phyloP scores from a whole-genome alignment of 1,139 yeast genomes.

The Blastobotrys proliferans region DNA sequence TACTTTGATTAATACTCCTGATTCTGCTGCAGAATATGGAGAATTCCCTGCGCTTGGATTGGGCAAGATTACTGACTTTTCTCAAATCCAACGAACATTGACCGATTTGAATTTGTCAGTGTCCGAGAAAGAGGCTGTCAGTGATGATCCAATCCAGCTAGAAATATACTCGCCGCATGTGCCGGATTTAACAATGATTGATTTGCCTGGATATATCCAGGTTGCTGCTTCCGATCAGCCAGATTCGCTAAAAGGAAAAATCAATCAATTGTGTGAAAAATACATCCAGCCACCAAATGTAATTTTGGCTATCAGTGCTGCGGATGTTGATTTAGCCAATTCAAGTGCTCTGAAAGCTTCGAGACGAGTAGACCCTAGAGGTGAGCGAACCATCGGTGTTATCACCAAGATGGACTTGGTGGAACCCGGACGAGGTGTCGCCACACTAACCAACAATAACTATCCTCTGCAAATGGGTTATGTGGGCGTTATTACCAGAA shows the following conservation, averaged over 20 bases:
- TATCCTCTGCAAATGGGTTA: conserved; percentile 95
- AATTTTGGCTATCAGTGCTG: conserved; percentile 92
- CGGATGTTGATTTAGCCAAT: conserved; percentile 96
- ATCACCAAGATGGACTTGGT: conserved; percentile 91
- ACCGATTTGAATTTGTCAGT: conserved; percentile 90
- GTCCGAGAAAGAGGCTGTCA: conserved; percentile 76
- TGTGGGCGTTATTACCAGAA: conserved; percentile 90
- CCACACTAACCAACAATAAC: conserved; percentile 65
- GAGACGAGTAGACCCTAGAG: conserved; percentile 87
- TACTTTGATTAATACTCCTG: conserved; percentile 83
- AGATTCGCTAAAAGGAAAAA: conserved; percentile 68
- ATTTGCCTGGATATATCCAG: conserved; percentile 96
- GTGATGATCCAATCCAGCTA: conserved; percentile 86
- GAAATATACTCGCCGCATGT: conserved; percentile 88
- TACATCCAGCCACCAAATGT: conserved; percentile 90
- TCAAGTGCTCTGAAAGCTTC: conserved; percentile 92
- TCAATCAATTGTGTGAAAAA: conserved; percentile 72
- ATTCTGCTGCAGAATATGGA: conserved; percentile 78
- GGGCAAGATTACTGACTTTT: conserved; percentile 78
- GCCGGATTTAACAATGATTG: conserved; percentile 91
- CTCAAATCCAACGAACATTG: conserved; percentile 78
- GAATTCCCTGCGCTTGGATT: conserved; percentile 90
- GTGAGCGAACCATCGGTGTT: conserved; percentile 94
- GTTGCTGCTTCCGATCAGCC: conserved; percentile 98
- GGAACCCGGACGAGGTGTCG: conserved; percentile 66